These are phyloP conservation scores for Rhizophlyctis rosea DNA, from an alignment of 192 early-diverging fungal species.

Conservation along the genomic window DNA sequence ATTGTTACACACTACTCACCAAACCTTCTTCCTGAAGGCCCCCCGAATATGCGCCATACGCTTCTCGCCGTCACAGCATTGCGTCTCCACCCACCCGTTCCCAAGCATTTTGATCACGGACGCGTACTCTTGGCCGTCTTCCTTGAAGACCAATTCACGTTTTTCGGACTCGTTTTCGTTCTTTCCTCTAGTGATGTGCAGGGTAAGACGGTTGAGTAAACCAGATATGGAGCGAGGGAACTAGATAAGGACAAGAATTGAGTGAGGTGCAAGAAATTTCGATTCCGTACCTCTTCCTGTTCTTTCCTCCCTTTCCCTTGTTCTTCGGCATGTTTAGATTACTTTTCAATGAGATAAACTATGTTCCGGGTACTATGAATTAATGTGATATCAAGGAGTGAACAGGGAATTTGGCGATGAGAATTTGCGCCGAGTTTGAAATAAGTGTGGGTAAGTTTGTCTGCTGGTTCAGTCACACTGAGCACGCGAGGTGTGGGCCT, in stretches of 20 bases:
- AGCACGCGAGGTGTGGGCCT: no score
- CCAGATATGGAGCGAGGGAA: background rate
- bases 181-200: slow-evolving; percentile 74
- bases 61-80: slow-evolving; percentile 86
- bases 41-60: slow-evolving; percentile 95
- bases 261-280: no score
- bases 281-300: slow-evolving; percentile 43
- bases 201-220: slow-evolving; percentile 6
- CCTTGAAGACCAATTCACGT: slow-evolving; percentile 95
- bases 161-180: slow-evolving; percentile 93
- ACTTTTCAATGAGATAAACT: no score
- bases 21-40: slow-evolving; percentile 95
- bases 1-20: slow-evolving; percentile 40
- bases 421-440: no score
- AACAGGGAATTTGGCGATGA: no score
- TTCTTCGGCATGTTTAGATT: slow-evolving; percentile 79
- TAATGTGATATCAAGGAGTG: no score
- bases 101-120: slow-evolving; percentile 93
- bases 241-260: background rate
- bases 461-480: no score
- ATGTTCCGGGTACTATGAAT: no score
- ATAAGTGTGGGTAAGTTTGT: no score
- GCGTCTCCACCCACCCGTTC: slow-evolving; percentile 88
- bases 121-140: slow-evolving; percentile 98
- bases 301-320: slow-evolving; percentile 90